Conservation (phyloP, 768 basidiomycete species). For the Tubosaeta sp. region DNA sequence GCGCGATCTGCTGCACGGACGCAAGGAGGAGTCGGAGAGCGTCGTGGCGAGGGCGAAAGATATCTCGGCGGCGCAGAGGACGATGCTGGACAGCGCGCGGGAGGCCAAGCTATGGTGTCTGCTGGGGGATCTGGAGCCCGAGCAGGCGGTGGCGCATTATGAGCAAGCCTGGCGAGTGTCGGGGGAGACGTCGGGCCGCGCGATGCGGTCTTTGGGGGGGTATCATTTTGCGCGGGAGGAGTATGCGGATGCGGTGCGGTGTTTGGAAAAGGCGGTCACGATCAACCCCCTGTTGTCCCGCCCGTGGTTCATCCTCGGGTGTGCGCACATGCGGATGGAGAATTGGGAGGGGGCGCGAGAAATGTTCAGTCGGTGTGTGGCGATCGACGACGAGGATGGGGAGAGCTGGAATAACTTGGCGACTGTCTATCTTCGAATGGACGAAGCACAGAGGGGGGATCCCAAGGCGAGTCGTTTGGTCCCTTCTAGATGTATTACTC, state of each 20-base stretch:
- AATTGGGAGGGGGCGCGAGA: slow-evolving; percentile 80
- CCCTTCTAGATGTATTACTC: not conserved
- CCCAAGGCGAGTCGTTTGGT: slow-evolving; percentile 11
- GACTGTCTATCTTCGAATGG: slow-evolving; percentile 86
- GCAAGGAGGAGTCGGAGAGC: slow-evolving; percentile 75
- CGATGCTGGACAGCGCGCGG: slow-evolving; percentile 56
- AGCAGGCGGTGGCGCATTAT: slow-evolving; percentile 69
- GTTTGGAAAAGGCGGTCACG: slow-evolving; percentile 67
- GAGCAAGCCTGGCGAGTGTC: slow-evolving; percentile 83
- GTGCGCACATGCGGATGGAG: slow-evolving; percentile 77
- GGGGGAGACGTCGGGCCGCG: slow-evolving; percentile 73
- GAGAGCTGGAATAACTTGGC: slow-evolving; percentile 99
- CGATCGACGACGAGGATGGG: slow-evolving; percentile 91
- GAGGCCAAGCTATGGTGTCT: slow-evolving; percentile 95
- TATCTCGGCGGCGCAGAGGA: slow-evolving; percentile 37
- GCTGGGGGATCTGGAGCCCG: slow-evolving; percentile 84
- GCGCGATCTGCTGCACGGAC: slow-evolving; percentile 77
- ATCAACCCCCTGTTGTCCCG: slow-evolving; percentile 88
- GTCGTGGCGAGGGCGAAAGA: slow-evolving; percentile 61
- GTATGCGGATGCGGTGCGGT: slow-evolving; percentile 58
- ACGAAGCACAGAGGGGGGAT: slow-evolving; percentile 25
- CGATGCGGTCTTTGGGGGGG: slow-evolving; percentile 89
- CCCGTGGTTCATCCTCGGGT: slow-evolving; percentile 97
- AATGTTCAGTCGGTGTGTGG: slow-evolving; percentile 81
- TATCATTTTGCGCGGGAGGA: slow-evolving; percentile 68